phyloP scores from a whole-genome alignment of 371 early-diverging fungal species.

The Cokeromyces recurvatus region DNA sequence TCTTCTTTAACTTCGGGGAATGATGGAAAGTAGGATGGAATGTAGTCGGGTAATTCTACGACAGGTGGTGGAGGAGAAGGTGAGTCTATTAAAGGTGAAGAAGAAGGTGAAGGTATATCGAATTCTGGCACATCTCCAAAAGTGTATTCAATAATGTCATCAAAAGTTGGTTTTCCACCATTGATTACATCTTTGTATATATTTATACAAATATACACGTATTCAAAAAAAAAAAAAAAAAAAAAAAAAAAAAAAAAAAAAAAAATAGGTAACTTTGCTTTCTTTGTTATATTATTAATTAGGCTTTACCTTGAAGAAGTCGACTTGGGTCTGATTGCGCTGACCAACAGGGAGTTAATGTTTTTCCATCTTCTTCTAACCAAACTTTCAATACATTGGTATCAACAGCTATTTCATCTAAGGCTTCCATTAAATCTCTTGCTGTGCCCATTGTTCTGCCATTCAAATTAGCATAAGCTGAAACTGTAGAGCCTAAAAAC shows the following conservation, averaged over 20 bases:
- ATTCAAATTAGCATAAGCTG: slow-evolving; percentile 38
- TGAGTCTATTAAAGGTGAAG: background rate
- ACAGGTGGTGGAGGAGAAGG: background rate
- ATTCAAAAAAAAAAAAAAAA: no score
- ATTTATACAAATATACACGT: no score
- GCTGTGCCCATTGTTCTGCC: slow-evolving; percentile 34
- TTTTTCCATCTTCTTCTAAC: slow-evolving; percentile 42
- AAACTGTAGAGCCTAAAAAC: slow-evolving; percentile 32
- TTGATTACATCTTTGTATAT: slow-evolving; percentile 12
- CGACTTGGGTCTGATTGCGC: slow-evolving; percentile 44
- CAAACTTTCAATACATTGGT: slow-evolving; percentile 25
- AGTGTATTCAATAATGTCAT: slow-evolving; percentile 16
- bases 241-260: background rate
- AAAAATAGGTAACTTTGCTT: background rate
- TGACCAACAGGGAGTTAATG: slow-evolving; percentile 39
- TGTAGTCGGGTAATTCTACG: slow-evolving; percentile 22
- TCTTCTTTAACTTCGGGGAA: slow-evolving; percentile 38
- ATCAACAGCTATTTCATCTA: slow-evolving; percentile 28
- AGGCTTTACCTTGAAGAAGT: slow-evolving; percentile 30
- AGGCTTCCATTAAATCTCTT: slow-evolving; percentile 30
- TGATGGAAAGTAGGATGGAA: slow-evolving; percentile 40
- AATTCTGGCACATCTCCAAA: slow-evolving; percentile 14
- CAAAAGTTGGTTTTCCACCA: slow-evolving; percentile 12
- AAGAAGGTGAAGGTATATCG: slow-evolving; percentile 1
- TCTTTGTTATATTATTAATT: no score